Evolutionary conservation across 352 stramenopile species (phyloP).

Genomic region (Phytophthora hybrid): DNA sequence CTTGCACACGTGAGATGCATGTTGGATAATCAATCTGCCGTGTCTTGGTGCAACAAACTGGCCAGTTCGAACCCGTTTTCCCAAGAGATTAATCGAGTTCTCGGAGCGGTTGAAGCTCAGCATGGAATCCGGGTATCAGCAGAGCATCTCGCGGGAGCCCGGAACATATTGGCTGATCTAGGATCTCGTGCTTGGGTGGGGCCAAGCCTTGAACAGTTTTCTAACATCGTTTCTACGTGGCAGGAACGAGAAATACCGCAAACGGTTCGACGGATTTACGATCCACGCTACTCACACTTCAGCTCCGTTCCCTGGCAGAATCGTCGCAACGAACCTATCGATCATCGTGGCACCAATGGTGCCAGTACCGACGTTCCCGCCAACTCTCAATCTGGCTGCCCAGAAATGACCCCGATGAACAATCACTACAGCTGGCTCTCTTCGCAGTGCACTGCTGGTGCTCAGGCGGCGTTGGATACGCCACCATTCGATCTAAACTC

Average conservation of each 20-base stretch:
- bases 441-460: constrained; percentile 22
- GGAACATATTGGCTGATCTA: constrained; percentile 5
- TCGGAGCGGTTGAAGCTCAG: not conserved
- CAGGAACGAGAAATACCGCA: constrained; percentile 1
- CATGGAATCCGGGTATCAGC: not conserved
- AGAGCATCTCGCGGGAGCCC: not conserved
- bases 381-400: constrained; percentile 11
- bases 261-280: not conserved
- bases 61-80: not conserved
- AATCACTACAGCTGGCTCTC: constrained; percentile 30
- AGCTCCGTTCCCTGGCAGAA: constrained; percentile 11
- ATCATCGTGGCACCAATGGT: too few relatives aligned
- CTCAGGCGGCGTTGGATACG: not conserved
- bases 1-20: too few relatives aligned
- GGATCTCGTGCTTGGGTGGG: constrained; percentile 9
- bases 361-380: not conserved
- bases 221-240: not conserved
- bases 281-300: not conserved
- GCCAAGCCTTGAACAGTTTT: too few relatives aligned
- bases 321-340: not conserved
- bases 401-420: not conserved
- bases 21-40: too few relatives aligned
- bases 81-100: not conserved
- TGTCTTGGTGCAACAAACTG: too few relatives aligned
- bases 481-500: constrained; percentile 20